Percentiles rank a stretch among this genome's conserved stretches.
Conservation (phyloP, 2,329 filamentous ascomycete genomes). For the Lasiodiplodia gonubiensis region DNA sequence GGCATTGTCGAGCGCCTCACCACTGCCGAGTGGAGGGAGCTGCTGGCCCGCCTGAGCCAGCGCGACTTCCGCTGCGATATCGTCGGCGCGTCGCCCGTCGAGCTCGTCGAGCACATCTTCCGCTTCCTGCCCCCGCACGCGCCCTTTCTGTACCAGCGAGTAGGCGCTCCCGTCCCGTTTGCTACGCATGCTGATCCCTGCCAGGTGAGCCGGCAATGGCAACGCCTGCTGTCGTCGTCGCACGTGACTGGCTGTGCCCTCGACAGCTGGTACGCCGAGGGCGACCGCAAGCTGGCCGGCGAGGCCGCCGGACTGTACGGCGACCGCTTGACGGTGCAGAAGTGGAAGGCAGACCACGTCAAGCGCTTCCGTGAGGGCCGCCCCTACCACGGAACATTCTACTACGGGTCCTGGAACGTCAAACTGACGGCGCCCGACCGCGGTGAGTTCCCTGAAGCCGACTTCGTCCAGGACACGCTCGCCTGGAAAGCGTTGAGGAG, state of each 20-base stretch:
- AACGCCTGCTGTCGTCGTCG: slow-evolving; percentile 36
- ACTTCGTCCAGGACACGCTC: slow-evolving; percentile 34
- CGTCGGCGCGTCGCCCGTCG: slow-evolving; percentile 44
- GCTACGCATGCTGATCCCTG: slow-evolving; percentile 8
- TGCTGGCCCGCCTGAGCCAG: slow-evolving; percentile 33
- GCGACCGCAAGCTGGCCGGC: slow-evolving; percentile 31
- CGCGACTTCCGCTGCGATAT: slow-evolving; percentile 43
- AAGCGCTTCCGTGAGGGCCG: slow-evolving; percentile 38
- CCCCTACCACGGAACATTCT: slow-evolving; percentile 20
- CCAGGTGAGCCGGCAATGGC: slow-evolving; percentile 46
- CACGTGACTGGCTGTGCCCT: slow-evolving; percentile 35
- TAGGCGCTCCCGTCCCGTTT: slow-evolving; percentile 26
- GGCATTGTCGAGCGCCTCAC: slow-evolving; percentile 37
- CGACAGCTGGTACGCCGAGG: slow-evolving; percentile 34
- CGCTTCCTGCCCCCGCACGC: slow-evolving; percentile 40
- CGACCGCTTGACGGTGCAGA: slow-evolving; percentile 30
- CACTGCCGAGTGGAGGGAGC: slow-evolving; percentile 40
- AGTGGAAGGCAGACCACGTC: slow-evolving; percentile 35
- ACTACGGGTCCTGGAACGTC: slow-evolving; percentile 17
- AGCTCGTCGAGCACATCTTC: slow-evolving; percentile 46
- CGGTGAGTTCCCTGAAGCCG: neutral
- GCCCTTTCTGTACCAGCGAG: slow-evolving; percentile 38
- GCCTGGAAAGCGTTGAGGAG: slow-evolving; percentile 31
- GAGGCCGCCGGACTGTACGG: slow-evolving; percentile 30
- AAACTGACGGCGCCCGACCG: slow-evolving; percentile 11